Conservation (phyloP, 306 rosid species). For the Quercus gilva region DNA sequence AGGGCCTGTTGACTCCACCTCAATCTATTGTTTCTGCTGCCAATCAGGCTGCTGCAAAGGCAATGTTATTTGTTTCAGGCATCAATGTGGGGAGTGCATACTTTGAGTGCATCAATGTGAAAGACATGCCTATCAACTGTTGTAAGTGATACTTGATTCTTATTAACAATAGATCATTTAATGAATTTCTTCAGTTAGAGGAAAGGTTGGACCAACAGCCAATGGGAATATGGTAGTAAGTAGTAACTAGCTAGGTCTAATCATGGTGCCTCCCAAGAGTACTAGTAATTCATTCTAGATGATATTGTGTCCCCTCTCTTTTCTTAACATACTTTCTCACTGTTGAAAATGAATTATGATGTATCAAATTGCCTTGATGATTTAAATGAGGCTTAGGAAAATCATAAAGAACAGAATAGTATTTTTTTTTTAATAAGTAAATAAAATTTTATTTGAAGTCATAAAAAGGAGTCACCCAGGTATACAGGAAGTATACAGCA, state of each 20-base stretch:
- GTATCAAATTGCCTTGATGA: background rate
- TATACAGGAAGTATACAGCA: background rate
- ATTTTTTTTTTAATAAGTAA: too few species aligned
- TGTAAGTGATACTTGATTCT: slow-evolving; percentile 53
- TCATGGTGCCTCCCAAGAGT: background rate
- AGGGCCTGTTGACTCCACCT: slow-evolving; percentile 81
- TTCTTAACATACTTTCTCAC: background rate
- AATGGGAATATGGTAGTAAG: background rate
- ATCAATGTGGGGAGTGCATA: slow-evolving; percentile 64
- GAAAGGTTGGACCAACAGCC: background rate
- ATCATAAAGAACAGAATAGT: background rate
- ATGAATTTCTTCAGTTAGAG: background rate
- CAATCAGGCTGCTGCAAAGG: slow-evolving; percentile 93
- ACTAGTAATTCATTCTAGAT: background rate
- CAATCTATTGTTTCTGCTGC: slow-evolving; percentile 62
- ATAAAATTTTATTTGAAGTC: too few species aligned
- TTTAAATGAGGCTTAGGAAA: background rate
- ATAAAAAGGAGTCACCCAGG: too few species aligned
- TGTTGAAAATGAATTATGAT: background rate
- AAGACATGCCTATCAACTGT: slow-evolving; percentile 71
- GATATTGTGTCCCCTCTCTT: background rate
- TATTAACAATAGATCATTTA: slow-evolving; percentile 2
- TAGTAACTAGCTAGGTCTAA: background rate
- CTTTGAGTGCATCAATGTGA: slow-evolving; percentile 67
- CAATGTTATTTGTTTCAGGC: slow-evolving; percentile 80